These are phyloP conservation scores for Aspergillus indologenus DNA, from an alignment of 495 filamentous ascomycete genomes.

Conservation along the genomic window DNA sequence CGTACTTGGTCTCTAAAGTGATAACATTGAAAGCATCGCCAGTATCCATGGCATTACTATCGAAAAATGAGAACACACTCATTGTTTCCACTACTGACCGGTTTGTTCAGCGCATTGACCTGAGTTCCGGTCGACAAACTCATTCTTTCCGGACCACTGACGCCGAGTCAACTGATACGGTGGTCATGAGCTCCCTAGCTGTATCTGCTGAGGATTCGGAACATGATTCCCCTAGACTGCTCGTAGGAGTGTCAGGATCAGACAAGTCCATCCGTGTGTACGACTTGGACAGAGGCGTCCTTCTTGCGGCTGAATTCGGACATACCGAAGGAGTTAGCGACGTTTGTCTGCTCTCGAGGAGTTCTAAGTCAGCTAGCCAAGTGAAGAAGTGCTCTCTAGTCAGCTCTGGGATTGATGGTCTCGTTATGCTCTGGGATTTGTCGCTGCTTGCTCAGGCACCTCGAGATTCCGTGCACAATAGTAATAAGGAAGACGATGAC, in stretches of 20 bases:
- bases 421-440: constrained; percentile 81
- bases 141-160: constrained; percentile 79
- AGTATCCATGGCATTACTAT: constrained; percentile 69
- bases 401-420: constrained; percentile 77
- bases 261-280: constrained; percentile 95
- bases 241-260: constrained; percentile 82
- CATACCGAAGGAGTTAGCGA: constrained; percentile 91
- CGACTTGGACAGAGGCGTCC: constrained; percentile 66
- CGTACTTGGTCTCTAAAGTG: constrained; percentile 69
- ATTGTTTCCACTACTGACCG: constrained; percentile 81
- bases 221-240: constrained; percentile 46
- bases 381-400: constrained; percentile 52
- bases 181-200: constrained; percentile 74
- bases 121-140: constrained; percentile 65
- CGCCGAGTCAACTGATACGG: constrained; percentile 71
- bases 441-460: constrained; percentile 39
- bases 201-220: constrained; percentile 40
- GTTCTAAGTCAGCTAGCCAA: constrained; percentile 39
- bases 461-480: constrained; percentile 28
- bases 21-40: constrained; percentile 84
- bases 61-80: constrained; percentile 57
- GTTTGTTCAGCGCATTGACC: constrained; percentile 71
- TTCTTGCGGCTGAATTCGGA: constrained; percentile 86
- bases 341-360: constrained; percentile 63
- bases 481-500: constrained; percentile 25